Conservation (phyloP, 2,329 filamentous ascomycete species). For the Penicillium sclerotiorum region DNA sequence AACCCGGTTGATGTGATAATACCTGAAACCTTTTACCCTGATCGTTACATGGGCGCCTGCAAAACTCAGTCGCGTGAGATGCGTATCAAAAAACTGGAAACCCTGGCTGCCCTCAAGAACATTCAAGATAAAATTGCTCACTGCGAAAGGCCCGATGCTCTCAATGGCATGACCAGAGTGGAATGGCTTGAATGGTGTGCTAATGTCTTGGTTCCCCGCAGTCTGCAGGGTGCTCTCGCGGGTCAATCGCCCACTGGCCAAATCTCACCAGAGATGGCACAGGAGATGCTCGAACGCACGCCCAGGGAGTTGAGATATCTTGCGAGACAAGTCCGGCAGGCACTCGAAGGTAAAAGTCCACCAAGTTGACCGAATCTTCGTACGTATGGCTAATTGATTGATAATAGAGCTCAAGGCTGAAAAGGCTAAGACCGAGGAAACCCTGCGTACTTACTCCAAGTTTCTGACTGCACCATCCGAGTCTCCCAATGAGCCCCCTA, state of each 20-base stretch:
- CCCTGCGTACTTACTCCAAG: conserved; percentile 48
- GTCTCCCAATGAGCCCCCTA: conserved; percentile 42
- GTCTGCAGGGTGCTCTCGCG: conserved; percentile 23
- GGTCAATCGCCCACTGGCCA: conserved; percentile 6
- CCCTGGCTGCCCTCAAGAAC: conserved; percentile 35
- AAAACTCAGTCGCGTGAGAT: conserved; percentile 51
- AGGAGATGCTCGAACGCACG: conserved; percentile 31
- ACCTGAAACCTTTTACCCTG: conserved; percentile 58
- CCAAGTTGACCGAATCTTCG: too few relatives aligned
- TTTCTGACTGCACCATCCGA: conserved; percentile 50
- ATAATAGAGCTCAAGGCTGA: conserved; percentile 46
- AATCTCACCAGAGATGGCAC: conserved; percentile 21
- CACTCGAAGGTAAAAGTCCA: conserved; percentile 39
- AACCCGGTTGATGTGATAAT: conserved; percentile 52
- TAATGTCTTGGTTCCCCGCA: conserved; percentile 29
- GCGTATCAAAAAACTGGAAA: conserved; percentile 41
- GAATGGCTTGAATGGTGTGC: conserved; percentile 42
- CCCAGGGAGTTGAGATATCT: conserved; percentile 38
- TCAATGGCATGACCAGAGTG: conserved; percentile 27
- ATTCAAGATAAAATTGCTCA: conserved; percentile 35
- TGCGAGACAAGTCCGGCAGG: too few relatives aligned
- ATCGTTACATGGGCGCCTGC: conserved; percentile 61
- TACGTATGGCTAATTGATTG: conserved; percentile 12
- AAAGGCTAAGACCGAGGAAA: conserved; percentile 44
- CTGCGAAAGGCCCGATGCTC: conserved; percentile 29